Base-by-base conservation (phyloP, 352 stramenopile species). In the Aphanomyces astaci region DNA sequence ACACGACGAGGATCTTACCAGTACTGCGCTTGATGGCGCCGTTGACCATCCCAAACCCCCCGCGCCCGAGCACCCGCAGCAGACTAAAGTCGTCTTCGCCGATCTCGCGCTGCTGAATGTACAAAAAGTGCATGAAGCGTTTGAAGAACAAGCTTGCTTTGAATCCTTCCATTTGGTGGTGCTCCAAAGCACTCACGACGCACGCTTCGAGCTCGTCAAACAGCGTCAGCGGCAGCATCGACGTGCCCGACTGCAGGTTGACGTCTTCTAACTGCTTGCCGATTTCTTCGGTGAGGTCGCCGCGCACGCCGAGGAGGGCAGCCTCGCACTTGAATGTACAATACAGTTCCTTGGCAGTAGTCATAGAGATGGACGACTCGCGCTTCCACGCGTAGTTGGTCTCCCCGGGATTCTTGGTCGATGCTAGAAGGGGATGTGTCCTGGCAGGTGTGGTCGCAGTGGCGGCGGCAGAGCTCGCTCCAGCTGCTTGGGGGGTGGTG, bases 31-130 rank as follows among this genome's bases (percentile, higher is more conserved):
- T 97, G 76, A 98, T 98, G 66, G 94, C 98, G 55, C 94, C 96
- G 76, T 97, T 98, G 28, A 98, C 96, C 78, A 97, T 92, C 51
- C 96, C 96, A 73, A 99, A 99, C 22, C 96, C 96, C 51, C 96
- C 96, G 56, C 95, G 82, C 25, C 96, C 96, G 27, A 99, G 81
- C 49, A 98, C 88, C 55, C 96, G 85, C 71, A 99, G 95, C 22
- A 98, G 75, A 39, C 93, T 96, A 72, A 99, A 99, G 71, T 98
- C 95, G 43, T 98, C 89, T 70, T 98, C 92, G 22, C 85, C 87
- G 24, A 98, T 86, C 46, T 79, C 82, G 33, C 85, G 79, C 70
- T 96, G 92, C 75, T 95, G 83, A 57, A 97, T 75, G 71, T 87
- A 97, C 33, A 97, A 70, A 70, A 98, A 98, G n/a, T 90, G 82